A percentile compares a stretch with the other conserved stretches of the same genome.
These are phyloP conservation scores for Saccharomycopsis hybrid DNA, from an alignment of 1,139 yeast species.

Conservation along the genomic window DNA sequence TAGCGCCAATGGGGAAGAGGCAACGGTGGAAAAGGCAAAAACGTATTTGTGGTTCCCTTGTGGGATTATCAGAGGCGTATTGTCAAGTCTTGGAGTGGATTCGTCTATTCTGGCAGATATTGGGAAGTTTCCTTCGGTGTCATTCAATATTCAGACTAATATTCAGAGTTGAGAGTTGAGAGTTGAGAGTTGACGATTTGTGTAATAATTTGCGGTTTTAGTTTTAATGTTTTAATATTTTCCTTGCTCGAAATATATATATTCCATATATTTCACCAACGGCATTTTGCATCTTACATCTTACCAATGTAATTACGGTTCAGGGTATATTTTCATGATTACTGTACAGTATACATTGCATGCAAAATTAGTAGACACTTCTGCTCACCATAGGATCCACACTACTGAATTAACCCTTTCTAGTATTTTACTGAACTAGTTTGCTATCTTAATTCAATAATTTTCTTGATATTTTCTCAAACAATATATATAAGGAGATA, in stretches of 20 bases:
- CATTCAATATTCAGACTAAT: conserved; percentile 63
- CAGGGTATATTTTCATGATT: no score
- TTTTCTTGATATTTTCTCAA: no score
- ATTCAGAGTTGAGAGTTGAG: not conserved
- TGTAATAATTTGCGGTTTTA: not conserved
- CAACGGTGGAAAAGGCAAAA: conserved; percentile 42
- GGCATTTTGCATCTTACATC: no score
- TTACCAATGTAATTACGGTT: no score
- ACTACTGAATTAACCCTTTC: no score
- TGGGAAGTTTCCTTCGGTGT: conserved; percentile 57
- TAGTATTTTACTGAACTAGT: no score
- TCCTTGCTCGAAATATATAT: no score
- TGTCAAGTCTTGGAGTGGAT: conserved; percentile 64
- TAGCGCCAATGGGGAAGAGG: conserved; percentile 42
- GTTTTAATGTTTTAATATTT: not conserved
- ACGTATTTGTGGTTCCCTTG: conserved; percentile 73
- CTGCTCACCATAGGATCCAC: no score
- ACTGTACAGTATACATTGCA: no score
- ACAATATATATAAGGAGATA: no score
- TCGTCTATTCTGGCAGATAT: conserved; percentile 64
- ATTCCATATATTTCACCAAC: not conserved
- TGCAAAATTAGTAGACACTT: no score
- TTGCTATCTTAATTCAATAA: no score
- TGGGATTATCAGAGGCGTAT: conserved; percentile 77
- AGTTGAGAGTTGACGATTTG: not conserved